Evolutionary conservation across 345 rosid species (phyloP), one percentile per base, ranked within the genome.

Genomic region (Arabidopsis arenosa): DNA sequence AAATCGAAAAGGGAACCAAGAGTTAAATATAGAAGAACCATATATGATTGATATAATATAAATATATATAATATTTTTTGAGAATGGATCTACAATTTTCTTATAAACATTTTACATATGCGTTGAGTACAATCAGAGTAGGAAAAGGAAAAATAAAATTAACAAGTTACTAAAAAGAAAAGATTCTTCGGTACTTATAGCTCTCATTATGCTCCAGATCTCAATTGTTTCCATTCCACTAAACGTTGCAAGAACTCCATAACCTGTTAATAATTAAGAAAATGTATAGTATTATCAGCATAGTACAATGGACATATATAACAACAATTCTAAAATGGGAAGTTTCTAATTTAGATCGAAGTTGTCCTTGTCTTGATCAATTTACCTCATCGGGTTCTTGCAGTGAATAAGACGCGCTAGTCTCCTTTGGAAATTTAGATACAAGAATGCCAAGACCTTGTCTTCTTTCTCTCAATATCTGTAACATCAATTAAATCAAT

Each of bases 401-500:
- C 12, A 96, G 69, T 48, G 94, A 90, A 79, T 93, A 96, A n/a
- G 96, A 81, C 10, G 99, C 98, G 63, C 44, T 84, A 9, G 98
- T 96, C 57, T 96, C 98, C 83, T 87, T 96, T 6, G 98, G 97
- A 74, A 75, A 82, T 76, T 93, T 93, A 2, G 99, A 88, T 49
- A 96, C 99, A 48, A 96, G 90, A 69, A 96, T 93, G 43, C 98
- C 99, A 77, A 88, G 81, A 10, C 99, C 99, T 81, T 89, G 97
- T 44, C 84, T 90, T 80, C 90, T 83, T 37, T 89, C 85, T 49
- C 87, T 83, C 43, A 96, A 67, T 62, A 87, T 87, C 98, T 94
- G 70, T 63, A 11, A 66, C 61, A 4, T 12, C 12, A 49, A 15
- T 32, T 57, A 23, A 76, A 53, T 53, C 1, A 60, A 33, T 6